Conservation (phyloP, 768 basidiomycete species). For the Dioszegia hungarica region DNA sequence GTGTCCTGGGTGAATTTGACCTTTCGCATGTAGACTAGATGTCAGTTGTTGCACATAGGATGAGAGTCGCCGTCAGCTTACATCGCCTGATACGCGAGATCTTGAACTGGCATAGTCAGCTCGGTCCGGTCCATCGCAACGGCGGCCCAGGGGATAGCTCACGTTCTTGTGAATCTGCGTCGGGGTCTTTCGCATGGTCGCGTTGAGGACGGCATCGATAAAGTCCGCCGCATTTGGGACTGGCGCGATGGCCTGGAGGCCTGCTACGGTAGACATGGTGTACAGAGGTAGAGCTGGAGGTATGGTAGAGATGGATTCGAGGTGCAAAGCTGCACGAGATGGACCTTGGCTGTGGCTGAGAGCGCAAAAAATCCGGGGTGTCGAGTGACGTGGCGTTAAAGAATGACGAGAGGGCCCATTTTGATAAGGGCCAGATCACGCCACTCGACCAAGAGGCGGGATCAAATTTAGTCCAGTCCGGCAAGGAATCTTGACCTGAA, state of each 20-base stretch:
- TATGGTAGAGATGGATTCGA: neutral
- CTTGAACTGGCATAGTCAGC: constrained; percentile 61
- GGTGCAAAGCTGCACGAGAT: no score
- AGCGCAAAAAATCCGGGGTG: no score
- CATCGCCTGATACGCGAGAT: constrained; percentile 91
- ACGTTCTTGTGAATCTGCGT: constrained; percentile 97
- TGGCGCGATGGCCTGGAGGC: constrained; percentile 95
- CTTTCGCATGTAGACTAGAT: constrained; percentile 81
- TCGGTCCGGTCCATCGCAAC: neutral
- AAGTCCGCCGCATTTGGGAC: constrained; percentile 95
- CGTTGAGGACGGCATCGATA: constrained; percentile 52
- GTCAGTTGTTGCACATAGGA: constrained; percentile 4
- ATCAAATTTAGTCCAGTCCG: no score
- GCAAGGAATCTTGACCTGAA: neutral
- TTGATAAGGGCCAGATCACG: no score
- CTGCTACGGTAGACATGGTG: constrained; percentile 49
- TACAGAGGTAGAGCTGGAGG: neutral
- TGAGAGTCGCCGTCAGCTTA: constrained; percentile 2
- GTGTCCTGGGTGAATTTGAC: constrained; percentile 98
- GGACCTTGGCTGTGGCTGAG: no score
- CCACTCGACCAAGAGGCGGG: no score
- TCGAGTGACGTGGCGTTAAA: no score
- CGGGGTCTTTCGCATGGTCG: constrained; percentile 92
- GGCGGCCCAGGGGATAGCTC: no score
- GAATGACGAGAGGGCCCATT: no score